Conservation (phyloP, 352 stramenopile species). For the Peronospora belbahrii region DNA sequence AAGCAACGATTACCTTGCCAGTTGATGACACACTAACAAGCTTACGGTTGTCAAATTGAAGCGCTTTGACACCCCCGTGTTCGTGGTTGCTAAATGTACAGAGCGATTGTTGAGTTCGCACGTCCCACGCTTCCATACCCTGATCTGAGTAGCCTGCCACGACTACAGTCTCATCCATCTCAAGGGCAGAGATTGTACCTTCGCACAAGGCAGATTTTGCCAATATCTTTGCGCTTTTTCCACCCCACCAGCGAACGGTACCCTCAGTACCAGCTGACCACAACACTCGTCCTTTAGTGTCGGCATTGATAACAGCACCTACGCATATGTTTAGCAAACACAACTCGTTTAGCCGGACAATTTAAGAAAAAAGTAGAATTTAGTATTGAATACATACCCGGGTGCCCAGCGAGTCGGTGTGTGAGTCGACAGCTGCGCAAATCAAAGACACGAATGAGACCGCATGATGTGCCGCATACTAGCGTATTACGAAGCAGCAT, state of each 20-base stretch:
- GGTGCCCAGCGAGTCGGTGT: slow-evolving; percentile 75
- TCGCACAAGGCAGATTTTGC: slow-evolving; percentile 75
- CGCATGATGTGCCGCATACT: slow-evolving; percentile 79
- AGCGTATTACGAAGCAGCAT: slow-evolving; percentile 86
- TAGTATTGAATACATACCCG: slow-evolving; percentile 36
- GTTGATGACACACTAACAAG: slow-evolving; percentile 69
- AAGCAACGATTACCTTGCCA: slow-evolving; percentile 42
- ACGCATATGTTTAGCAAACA: slow-evolving; percentile 3
- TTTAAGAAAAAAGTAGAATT: not conserved
- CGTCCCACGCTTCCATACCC: slow-evolving; percentile 85
- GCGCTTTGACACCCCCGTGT: slow-evolving; percentile 58
- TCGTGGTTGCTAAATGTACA: slow-evolving; percentile 74
- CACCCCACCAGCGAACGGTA: slow-evolving; percentile 82
- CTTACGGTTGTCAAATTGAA: slow-evolving; percentile 86
- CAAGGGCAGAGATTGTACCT: slow-evolving; percentile 63
- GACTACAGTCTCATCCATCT: slow-evolving; percentile 87
- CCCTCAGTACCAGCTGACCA: slow-evolving; percentile 81
- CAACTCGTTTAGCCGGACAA: not conserved
- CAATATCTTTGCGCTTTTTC: slow-evolving; percentile 82
- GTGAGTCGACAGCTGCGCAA: slow-evolving; percentile 70
- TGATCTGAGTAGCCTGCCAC: slow-evolving; percentile 75
- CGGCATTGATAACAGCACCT: slow-evolving; percentile 77
- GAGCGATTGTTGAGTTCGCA: slow-evolving; percentile 79
- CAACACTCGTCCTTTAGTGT: slow-evolving; percentile 79
- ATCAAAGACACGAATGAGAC: slow-evolving; percentile 85